Conservation (phyloP, 2,329 filamentous ascomycete genomes). For the Penicillium occitanis region DNA sequence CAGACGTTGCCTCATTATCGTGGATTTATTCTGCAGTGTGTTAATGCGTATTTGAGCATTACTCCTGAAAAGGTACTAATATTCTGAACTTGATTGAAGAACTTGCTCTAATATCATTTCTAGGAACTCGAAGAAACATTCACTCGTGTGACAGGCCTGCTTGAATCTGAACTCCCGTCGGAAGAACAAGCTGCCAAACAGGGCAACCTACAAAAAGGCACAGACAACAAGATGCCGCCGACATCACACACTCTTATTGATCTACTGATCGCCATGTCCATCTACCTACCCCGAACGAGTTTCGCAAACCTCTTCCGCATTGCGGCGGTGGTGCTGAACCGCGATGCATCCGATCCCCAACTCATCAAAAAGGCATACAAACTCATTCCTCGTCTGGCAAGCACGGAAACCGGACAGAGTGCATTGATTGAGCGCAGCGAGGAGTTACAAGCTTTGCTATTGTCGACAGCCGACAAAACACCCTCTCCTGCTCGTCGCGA, state of each 20-base stretch:
- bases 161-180: constrained; percentile 67
- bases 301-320: constrained; percentile 85
- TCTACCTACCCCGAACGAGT: constrained; percentile 84
- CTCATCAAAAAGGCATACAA: constrained; percentile 99
- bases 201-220: constrained; percentile 61
- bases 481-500: constrained; percentile 84
- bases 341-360: constrained; percentile 69
- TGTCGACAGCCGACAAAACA: constrained; percentile 78
- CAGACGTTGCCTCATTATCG: constrained; percentile 91
- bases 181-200: constrained; percentile 65
- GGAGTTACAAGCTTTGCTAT: constrained; percentile 79
- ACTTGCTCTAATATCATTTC: too few species aligned
- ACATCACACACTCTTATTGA: constrained; percentile 96
- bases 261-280: constrained; percentile 90
- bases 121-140: constrained; percentile 83
- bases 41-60: constrained; percentile 92
- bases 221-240: constrained; percentile 77
- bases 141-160: constrained; percentile 77
- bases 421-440: constrained; percentile 72
- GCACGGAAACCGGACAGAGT: constrained; percentile 72
- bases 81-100: too few species aligned
- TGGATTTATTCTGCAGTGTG: constrained; percentile 86
- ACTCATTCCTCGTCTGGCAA: constrained; percentile 84
- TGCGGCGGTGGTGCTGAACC: constrained; percentile 76
- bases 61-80: constrained; percentile 60